phyloP scores from a whole-genome alignment of 805 yeast genomes.

The Candida pseudofarinosa region DNA sequence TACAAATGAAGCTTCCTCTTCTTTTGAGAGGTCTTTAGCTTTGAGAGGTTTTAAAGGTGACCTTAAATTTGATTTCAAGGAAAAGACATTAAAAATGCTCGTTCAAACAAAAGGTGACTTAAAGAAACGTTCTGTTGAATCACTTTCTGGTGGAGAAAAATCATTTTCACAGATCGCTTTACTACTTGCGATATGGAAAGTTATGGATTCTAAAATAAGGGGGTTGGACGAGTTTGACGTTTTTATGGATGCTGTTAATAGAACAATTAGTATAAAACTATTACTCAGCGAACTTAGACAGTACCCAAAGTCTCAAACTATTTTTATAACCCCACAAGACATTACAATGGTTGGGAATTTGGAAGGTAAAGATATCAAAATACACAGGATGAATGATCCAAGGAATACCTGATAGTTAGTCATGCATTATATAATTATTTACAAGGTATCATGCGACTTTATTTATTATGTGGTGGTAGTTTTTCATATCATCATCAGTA shows the following conservation, averaged over 20 bases:
- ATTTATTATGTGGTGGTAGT: conserved; percentile 2
- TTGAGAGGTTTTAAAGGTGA: conserved; percentile 73
- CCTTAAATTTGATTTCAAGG: conserved; percentile 56
- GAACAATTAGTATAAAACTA: conserved; percentile 72
- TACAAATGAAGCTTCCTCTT: conserved; percentile 27
- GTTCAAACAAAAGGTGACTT: conserved; percentile 61
- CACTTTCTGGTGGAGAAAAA: conserved; percentile 95
- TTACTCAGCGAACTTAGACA: conserved; percentile 65
- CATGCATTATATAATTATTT: background rate
- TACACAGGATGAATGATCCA: conserved; percentile 54
- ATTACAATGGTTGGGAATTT: conserved; percentile 66
- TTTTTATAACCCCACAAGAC: conserved; percentile 92
- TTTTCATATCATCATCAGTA: background rate
- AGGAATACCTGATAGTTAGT: conserved; percentile 12
- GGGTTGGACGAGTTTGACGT: conserved; percentile 97
- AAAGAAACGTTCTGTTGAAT: conserved; percentile 64
- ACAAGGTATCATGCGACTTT: background rate
- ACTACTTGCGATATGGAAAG: conserved; percentile 85
- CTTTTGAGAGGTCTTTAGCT: conserved; percentile 56
- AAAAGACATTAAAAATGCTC: conserved; percentile 48
- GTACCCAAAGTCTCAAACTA: conserved; percentile 72
- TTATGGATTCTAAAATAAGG: conserved; percentile 81
- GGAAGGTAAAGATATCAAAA: conserved; percentile 50
- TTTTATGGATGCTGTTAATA: conserved; percentile 91
- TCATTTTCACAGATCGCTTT: conserved; percentile 90